These are phyloP conservation scores for Gyrodon lividus DNA, from an alignment of 768 basidiomycete species.

Conservation along the genomic window DNA sequence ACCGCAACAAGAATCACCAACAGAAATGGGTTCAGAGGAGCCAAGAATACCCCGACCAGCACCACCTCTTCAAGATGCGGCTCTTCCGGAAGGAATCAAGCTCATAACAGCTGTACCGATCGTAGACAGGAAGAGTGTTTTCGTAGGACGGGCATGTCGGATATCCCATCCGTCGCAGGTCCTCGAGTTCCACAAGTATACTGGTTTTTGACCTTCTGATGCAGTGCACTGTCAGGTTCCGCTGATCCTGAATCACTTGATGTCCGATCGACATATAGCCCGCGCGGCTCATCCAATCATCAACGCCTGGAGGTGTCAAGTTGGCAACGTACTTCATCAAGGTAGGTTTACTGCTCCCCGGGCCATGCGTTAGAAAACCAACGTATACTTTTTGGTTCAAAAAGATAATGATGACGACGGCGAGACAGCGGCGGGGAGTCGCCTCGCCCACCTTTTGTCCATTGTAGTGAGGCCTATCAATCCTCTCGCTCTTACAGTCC, in stretches of 20 bases:
- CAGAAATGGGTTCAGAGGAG: constrained; percentile 8
- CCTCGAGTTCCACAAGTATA: constrained; percentile 9
- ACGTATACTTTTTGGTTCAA: background rate
- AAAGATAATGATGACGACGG: constrained; percentile 94
- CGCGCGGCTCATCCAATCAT: constrained; percentile 79
- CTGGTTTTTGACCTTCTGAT: background rate
- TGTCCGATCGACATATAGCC: constrained; percentile 70
- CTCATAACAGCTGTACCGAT: constrained; percentile 79
- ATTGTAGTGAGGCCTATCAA: constrained; percentile 57
- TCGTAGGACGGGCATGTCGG: constrained; percentile 81
- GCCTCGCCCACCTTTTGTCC: constrained; percentile 87
- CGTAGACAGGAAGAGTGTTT: constrained; percentile 79
- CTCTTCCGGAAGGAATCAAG: constrained; percentile 59
- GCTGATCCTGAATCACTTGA: constrained; percentile 59
- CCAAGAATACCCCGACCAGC: background rate
- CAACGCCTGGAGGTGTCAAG: constrained; percentile 79
- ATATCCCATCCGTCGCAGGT: constrained; percentile 80
- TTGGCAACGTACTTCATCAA: constrained; percentile 68
- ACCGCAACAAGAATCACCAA: constrained; percentile 7
- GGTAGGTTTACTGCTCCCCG: constrained; percentile 39
- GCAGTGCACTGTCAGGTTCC: constrained; percentile 50
- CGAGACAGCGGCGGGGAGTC: constrained; percentile 88
- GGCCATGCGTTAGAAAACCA: constrained; percentile 1
- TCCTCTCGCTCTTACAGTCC: background rate
- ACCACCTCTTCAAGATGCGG: constrained; percentile 11